Evolutionary conservation across 306 rosid genomes (phyloP).

Genomic region (Canavalia ensiformis): DNA sequence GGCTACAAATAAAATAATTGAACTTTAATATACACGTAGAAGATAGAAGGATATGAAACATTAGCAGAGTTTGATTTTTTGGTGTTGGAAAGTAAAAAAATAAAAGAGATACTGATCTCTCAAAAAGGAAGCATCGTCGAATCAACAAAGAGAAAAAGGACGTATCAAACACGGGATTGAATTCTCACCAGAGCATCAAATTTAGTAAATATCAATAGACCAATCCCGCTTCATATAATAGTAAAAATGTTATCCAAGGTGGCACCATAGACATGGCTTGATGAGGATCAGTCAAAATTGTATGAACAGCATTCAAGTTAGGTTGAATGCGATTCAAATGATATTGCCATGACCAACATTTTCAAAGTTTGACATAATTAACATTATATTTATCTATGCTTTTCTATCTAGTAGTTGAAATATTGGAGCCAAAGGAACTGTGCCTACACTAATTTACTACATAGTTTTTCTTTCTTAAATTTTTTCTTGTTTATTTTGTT

Average conservation of each 20-base stretch:
- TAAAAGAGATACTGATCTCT: not conserved
- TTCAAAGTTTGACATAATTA: conserved; percentile 32
- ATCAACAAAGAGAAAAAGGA: not conserved
- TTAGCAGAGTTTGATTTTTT: not conserved
- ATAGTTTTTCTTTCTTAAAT: not conserved
- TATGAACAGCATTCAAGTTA: not conserved
- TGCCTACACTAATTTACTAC: not conserved
- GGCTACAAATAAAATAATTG: not conserved
- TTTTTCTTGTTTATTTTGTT: not conserved
- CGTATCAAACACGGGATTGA: not conserved
- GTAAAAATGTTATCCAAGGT: not conserved
- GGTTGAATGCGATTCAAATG: conserved; percentile 21
- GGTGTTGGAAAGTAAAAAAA: not conserved
- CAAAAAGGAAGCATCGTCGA: not conserved
- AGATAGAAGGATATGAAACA: not conserved
- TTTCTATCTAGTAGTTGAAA: conserved; percentile 35
- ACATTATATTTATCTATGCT: not conserved
- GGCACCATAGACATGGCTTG: conserved; percentile 5
- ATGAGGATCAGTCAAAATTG: conserved; percentile 25
- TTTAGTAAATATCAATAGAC: conserved; percentile 6
- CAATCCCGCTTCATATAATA: not conserved
- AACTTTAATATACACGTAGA: not conserved
- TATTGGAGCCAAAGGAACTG: conserved; percentile 6
- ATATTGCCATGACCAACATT: not conserved
- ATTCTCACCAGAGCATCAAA: not conserved